These are phyloP conservation scores for Hypoxylon sp. DNA, from an alignment of 2,329 filamentous ascomycete genomes.

Conservation along the genomic window DNA sequence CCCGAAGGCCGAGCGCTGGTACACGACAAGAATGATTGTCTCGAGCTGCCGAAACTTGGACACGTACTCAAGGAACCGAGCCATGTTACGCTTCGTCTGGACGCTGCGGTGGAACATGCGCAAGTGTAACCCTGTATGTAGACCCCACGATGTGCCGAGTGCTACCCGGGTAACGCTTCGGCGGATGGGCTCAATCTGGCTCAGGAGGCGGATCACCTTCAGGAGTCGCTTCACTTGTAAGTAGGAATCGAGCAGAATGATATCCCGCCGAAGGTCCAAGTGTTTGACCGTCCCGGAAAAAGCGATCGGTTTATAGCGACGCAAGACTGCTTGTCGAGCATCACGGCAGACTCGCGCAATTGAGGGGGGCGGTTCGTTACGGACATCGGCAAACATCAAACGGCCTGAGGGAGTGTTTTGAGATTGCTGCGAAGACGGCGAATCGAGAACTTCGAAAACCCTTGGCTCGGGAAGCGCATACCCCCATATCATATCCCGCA, in stretches of 20 bases:
- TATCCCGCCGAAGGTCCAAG: slow-evolving; percentile 62
- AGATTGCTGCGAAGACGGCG: slow-evolving; percentile 59
- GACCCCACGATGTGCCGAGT: slow-evolving; percentile 63
- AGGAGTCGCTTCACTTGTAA: slow-evolving; percentile 64
- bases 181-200: slow-evolving; percentile 62
- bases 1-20: slow-evolving; percentile 65
- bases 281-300: slow-evolving; percentile 64
- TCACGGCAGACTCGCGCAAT: slow-evolving; percentile 63
- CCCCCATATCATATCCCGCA: slow-evolving; percentile 64
- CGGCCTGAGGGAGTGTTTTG: slow-evolving; percentile 59
- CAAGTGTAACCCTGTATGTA: slow-evolving; percentile 63
- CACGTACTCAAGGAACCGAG: slow-evolving; percentile 59
- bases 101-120: slow-evolving; percentile 62
- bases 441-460: slow-evolving; percentile 64
- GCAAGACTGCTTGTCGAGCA: slow-evolving; percentile 60
- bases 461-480: slow-evolving; percentile 62
- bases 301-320: slow-evolving; percentile 61
- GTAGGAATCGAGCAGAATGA: slow-evolving; percentile 64
- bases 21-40: slow-evolving; percentile 62
- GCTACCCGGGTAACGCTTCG: slow-evolving; percentile 60
- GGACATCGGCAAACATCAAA: slow-evolving; percentile 64
- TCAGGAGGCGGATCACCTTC: slow-evolving; percentile 63
- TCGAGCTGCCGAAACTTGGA: slow-evolving; percentile 60
- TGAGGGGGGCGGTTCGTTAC: slow-evolving; percentile 62
- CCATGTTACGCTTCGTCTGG: slow-evolving; percentile 60